phyloP scores from a whole-genome alignment of 805 yeast species.

The Kodamaea neixiangensis region DNA sequence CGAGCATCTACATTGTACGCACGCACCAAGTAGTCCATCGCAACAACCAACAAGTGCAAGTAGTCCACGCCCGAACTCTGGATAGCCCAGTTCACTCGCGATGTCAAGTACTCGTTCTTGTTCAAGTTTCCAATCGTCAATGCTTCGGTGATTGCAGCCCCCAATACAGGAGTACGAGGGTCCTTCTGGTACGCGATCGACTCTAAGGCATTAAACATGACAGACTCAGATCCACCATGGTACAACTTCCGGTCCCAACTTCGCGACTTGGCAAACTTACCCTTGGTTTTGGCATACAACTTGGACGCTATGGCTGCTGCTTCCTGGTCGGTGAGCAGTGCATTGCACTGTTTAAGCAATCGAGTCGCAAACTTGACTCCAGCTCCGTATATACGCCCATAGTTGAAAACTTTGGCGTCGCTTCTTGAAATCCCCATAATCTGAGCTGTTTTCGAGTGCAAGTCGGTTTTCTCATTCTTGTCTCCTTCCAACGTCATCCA shows the following conservation, averaged over 20 bases:
- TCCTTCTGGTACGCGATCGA: slow-evolving; percentile 76
- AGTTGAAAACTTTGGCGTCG: slow-evolving; percentile 94
- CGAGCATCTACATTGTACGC: slow-evolving; percentile 72
- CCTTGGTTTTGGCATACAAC: slow-evolving; percentile 83
- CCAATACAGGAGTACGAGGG: slow-evolving; percentile 89
- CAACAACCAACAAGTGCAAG: slow-evolving; percentile 75
- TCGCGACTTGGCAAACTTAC: slow-evolving; percentile 37
- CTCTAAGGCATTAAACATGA: slow-evolving; percentile 87
- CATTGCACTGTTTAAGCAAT: slow-evolving; percentile 81
- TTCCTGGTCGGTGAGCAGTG: slow-evolving; percentile 61
- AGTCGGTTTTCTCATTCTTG: slow-evolving; percentile 86
- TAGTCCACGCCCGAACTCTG: slow-evolving; percentile 98
- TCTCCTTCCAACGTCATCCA: slow-evolving; percentile 99
- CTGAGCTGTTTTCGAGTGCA: slow-evolving; percentile 90
- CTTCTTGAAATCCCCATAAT: slow-evolving; percentile 86
- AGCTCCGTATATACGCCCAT: slow-evolving; percentile 97
- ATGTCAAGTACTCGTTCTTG: slow-evolving; percentile 72
- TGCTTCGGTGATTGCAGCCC: slow-evolving; percentile 91
- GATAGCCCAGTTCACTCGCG: slow-evolving; percentile 95
- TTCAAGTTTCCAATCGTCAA: slow-evolving; percentile 63
- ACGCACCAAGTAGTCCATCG: slow-evolving; percentile 81
- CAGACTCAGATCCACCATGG: slow-evolving; percentile 92
- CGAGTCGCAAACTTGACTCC: slow-evolving; percentile 88
- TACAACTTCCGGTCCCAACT: slow-evolving; percentile 42
- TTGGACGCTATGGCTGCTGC: slow-evolving; percentile 65